Conservation (phyloP, 495 filamentous ascomycete genomes). For the Talaromyces nanjingensis region DNA sequence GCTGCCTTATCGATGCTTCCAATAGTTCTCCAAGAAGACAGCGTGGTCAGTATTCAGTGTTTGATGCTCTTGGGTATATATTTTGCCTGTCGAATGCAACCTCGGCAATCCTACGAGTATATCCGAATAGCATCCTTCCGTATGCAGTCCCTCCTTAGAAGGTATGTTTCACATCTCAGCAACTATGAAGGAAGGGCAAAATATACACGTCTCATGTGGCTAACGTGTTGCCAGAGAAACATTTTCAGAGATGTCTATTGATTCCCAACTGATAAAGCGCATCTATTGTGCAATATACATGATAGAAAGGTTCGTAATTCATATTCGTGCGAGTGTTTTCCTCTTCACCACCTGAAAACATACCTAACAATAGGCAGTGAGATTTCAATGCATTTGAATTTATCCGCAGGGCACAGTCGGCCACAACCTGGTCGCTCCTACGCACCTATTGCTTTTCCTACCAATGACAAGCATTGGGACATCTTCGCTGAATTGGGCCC, state of each 20-base stretch:
- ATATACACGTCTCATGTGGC: not conserved
- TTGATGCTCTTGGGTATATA: constrained; percentile 3
- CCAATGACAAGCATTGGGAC: constrained; percentile 1
- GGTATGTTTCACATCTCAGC: constrained; percentile 6
- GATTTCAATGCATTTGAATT: constrained; percentile 7
- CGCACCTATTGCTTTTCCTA: not conserved
- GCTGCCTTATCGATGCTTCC: constrained; percentile 2
- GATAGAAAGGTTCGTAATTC: constrained; percentile 3
- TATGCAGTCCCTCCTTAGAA: constrained; percentile 4
- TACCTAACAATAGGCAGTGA: constrained; percentile 7
- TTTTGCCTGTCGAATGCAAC: constrained; percentile 6
- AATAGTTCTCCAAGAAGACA: constrained; percentile 1
- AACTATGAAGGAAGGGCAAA: not conserved
- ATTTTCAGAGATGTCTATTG: not conserved
- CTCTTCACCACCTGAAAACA: not conserved
- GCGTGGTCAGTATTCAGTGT: constrained; percentile 1
- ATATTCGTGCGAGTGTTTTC: not conserved
- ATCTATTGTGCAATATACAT: constrained; percentile 6
- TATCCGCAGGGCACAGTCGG: not conserved
- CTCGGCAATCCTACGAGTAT: constrained; percentile 4
- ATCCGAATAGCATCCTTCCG: constrained; percentile 4
- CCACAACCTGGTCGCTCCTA: not conserved
- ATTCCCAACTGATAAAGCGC: not conserved
- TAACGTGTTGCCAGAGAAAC: not conserved
- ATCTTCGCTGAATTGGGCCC: not conserved